These are phyloP conservation scores for Yamadazyma sp. DNA, from an alignment of 1,139 yeast genomes.

Conservation along the genomic window DNA sequence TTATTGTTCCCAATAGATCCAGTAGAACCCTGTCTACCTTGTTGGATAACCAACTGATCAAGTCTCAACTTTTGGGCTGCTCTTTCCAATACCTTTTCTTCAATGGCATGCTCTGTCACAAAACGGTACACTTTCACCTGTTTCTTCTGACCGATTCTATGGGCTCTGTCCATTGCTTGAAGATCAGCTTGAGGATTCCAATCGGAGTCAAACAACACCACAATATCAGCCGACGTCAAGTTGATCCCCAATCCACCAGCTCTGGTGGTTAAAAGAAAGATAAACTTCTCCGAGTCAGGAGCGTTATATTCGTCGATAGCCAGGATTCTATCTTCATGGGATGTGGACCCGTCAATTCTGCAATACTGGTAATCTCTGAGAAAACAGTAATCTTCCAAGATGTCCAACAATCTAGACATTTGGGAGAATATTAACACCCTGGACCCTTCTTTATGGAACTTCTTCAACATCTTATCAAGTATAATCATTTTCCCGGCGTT, in stretches of 20 bases:
- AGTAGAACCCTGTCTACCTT: constrained; percentile 63
- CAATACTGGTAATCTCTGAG: constrained; percentile 84
- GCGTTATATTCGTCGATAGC: constrained; percentile 92
- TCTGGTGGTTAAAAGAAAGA: constrained; percentile 87
- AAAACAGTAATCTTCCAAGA: constrained; percentile 87
- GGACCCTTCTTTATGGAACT: constrained; percentile 75
- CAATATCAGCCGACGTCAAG: constrained; percentile 89
- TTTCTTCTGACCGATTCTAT: constrained; percentile 95
- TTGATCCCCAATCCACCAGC: constrained; percentile 99
- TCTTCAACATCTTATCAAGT: constrained; percentile 75
- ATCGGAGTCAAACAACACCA: constrained; percentile 87
- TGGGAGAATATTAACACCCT: constrained; percentile 91
- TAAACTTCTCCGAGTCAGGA: constrained; percentile 78
- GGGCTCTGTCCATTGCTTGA: constrained; percentile 99
- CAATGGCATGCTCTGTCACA: constrained; percentile 94
- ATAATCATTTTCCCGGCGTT: constrained; percentile 92
- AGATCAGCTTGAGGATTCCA: constrained; percentile 99
- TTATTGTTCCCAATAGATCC: constrained; percentile 51
- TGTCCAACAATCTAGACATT: constrained; percentile 90
- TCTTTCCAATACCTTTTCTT: constrained; percentile 91
- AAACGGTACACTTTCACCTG: constrained; percentile 91
- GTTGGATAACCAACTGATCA: constrained; percentile 95
- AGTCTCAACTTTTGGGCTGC: constrained; percentile 92
- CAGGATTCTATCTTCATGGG: constrained; percentile 87
- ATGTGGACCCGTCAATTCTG: constrained; percentile 93